Evolutionary conservation across 768 basidiomycete species (phyloP).

Genomic region (Strobilomyces echinocephalus): DNA sequence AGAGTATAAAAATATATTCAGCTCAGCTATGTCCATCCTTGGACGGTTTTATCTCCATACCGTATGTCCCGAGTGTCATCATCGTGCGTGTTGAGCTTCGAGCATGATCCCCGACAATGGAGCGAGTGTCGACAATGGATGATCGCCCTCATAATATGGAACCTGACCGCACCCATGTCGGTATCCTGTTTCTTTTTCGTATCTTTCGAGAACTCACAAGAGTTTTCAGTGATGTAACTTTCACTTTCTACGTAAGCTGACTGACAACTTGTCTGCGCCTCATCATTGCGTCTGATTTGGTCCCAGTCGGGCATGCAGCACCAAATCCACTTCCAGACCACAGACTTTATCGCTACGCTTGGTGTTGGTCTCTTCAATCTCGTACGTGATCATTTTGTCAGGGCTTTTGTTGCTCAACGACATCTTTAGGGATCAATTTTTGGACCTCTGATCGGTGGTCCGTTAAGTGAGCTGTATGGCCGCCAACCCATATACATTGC

Average conservation of each 20-base stretch:
- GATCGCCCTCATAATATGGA: conserved; percentile 25
- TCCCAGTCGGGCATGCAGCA: conserved; percentile 24
- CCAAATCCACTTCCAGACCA: conserved; percentile 20
- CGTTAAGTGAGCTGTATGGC: conserved; percentile 23
- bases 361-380: conserved; percentile 23
- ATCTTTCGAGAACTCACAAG: conserved; percentile 3
- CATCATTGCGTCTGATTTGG: neutral
- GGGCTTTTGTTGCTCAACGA: neutral
- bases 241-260: conserved; percentile 24
- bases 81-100: conserved; percentile 13
- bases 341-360: conserved; percentile 13
- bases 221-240: conserved; percentile 16
- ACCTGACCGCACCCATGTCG: conserved; percentile 25
- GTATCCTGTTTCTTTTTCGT: conserved; percentile 6
- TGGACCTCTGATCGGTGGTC: conserved; percentile 20
- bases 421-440: conserved; percentile 15
- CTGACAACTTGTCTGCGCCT: neutral
- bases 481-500: conserved; percentile 19
- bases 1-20: conserved; percentile 6
- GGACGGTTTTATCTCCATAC: conserved; percentile 2
- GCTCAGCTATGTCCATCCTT: neutral
- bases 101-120: conserved; percentile 24
- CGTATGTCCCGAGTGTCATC: conserved; percentile 20
- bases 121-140: conserved; percentile 17
- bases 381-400: neutral